Evolutionary conservation across 306 rosid species (phyloP).

Genomic region (Nissolia schottii): DNA sequence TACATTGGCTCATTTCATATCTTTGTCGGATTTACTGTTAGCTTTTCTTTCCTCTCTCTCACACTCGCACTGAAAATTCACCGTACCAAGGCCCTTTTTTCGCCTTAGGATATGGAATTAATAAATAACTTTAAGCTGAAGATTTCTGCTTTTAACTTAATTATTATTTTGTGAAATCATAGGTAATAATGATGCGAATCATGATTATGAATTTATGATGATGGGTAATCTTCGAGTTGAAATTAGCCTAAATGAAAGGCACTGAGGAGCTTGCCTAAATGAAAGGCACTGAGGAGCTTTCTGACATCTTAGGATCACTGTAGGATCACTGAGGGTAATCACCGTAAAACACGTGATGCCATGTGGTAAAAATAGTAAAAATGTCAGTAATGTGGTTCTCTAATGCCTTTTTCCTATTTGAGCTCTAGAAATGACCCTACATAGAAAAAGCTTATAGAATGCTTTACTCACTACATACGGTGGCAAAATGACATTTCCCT

Average conservation of each 20-base stretch:
- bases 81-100: background rate
- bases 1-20: background rate
- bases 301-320: background rate
- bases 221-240: background rate
- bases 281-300: background rate
- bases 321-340: background rate
- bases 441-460: background rate
- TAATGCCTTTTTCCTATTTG: background rate
- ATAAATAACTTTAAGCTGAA: background rate
- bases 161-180: slow-evolving; percentile 16
- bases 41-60: background rate
- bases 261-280: background rate
- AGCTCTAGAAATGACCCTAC: background rate
- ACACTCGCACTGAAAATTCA: background rate
- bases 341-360: background rate
- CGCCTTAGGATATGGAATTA: background rate
- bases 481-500: background rate
- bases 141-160: background rate
- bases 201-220: background rate
- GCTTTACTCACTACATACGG: background rate
- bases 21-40: background rate
- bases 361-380: background rate
- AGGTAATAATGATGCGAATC: background rate
- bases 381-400: background rate
- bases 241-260: slow-evolving; percentile 8